phyloP scores from a whole-genome alignment of 192 early-diverging fungal species.

The Backusella australiensis region DNA sequence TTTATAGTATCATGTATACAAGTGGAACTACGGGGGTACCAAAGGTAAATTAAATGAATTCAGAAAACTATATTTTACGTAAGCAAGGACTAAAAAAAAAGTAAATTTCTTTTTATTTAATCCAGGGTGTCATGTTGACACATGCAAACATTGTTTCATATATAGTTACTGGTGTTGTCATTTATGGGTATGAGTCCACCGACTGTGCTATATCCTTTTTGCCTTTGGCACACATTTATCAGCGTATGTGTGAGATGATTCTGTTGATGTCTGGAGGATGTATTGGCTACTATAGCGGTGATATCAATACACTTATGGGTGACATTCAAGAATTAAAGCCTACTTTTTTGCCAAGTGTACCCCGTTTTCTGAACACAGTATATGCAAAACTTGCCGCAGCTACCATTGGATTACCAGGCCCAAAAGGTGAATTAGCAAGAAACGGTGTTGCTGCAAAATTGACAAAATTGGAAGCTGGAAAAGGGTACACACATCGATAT shows the following conservation, averaged over 20 bases:
- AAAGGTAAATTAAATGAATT: conserved; percentile 38
- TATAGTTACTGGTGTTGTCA: background rate
- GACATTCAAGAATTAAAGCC: conserved; percentile 79
- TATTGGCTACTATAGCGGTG: conserved; percentile 71
- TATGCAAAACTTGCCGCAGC: conserved; percentile 56
- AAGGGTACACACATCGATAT: conserved; percentile 62
- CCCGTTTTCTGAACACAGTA: conserved; percentile 87
- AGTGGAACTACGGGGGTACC: conserved; percentile 82
- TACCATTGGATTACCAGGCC: conserved; percentile 61
- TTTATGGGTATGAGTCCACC: background rate
- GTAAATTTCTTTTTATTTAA: background rate
- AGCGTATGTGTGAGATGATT: conserved; percentile 58
- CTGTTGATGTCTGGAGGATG: conserved; percentile 51
- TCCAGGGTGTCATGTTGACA: conserved; percentile 59
- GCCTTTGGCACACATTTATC: conserved; percentile 89
- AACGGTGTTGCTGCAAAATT: conserved; percentile 55
- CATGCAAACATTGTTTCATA: conserved; percentile 63
- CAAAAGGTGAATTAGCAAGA: conserved; percentile 48
- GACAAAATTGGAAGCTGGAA: conserved; percentile 52
- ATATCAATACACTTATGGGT: conserved; percentile 71
- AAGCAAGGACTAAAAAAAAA: too few relatives aligned
- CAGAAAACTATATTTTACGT: background rate
- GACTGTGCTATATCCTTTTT: conserved; percentile 58
- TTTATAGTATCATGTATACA: conserved; percentile 73
- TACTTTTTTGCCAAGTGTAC: conserved; percentile 83